Conservation (phyloP, 371 early-diverging fungal genomes). For the Mucor circinelloides region DNA sequence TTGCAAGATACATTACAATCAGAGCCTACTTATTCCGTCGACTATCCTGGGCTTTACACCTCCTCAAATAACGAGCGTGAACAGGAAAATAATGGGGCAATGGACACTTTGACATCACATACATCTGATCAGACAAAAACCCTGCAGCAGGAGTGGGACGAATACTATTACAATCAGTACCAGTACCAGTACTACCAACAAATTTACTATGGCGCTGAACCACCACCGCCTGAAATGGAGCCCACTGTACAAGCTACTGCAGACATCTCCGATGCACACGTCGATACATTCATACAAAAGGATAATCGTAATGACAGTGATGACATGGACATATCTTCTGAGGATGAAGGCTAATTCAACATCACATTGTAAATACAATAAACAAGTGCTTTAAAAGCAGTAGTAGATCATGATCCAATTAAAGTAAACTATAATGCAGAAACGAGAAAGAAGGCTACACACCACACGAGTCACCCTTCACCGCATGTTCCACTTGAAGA, state of each 20-base stretch:
- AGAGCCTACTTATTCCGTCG: neutral
- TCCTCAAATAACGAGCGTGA: neutral
- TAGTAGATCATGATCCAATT: neutral
- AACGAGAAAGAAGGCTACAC: neutral
- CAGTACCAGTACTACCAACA: neutral
- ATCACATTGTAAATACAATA: neutral
- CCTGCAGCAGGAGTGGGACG: neutral
- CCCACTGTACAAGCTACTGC: neutral
- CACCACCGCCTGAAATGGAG: neutral
- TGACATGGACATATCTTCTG: conserved; percentile 18
- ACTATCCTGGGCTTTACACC: neutral
- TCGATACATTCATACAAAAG: neutral
- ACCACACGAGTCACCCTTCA: neutral
- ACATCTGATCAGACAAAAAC: neutral
- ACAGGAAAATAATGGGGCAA: neutral
- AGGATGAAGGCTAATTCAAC: neutral
- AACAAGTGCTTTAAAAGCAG: neutral
- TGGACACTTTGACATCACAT: too few relatives aligned
- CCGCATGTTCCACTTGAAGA: neutral
- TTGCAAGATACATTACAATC: neutral
- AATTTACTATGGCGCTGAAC: neutral
- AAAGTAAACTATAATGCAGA: neutral
- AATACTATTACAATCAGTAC: neutral
- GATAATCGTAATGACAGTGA: neutral
- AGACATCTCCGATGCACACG: neutral